A percentile compares a stretch with the other conserved stretches of the same genome.
phyloP scores from a whole-genome alignment of 306 rosid genomes.

The Delonix regia region DNA sequence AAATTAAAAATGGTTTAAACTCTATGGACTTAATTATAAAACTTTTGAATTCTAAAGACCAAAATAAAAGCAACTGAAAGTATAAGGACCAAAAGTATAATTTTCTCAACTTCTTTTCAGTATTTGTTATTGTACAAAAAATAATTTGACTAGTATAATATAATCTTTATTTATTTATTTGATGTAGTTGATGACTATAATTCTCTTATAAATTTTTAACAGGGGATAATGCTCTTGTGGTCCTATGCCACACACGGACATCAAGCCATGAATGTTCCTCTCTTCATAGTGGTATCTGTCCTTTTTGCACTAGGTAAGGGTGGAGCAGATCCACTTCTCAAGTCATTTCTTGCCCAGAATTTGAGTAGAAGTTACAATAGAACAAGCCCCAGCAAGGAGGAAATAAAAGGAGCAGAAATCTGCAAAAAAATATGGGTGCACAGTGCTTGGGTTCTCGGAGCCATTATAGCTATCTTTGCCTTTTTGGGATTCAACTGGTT shows the following conservation, averaged over 20 bases:
- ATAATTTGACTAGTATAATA: too few species aligned
- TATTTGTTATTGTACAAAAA: too few species aligned
- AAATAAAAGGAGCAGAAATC: neutral
- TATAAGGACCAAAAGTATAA: too few species aligned
- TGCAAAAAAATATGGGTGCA: neutral
- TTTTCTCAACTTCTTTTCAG: too few species aligned
- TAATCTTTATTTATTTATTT: too few species aligned
- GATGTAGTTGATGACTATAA: too few species aligned
- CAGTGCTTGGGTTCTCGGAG: neutral
- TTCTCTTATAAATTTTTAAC: neutral
- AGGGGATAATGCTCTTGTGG: neutral
- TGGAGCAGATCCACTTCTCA: neutral
- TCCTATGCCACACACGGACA: neutral
- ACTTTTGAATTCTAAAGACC: too few species aligned
- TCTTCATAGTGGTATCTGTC: neutral
- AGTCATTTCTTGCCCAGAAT: neutral
- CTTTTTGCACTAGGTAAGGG: slow-evolving; percentile 7
- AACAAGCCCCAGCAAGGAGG: neutral
- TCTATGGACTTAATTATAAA: too few species aligned
- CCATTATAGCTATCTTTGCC: slow-evolving; percentile 2
- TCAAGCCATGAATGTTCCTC: neutral
- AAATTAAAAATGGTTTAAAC: too few species aligned
- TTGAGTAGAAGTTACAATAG: neutral
- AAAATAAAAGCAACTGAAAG: too few species aligned
- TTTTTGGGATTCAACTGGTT: neutral